These are phyloP conservation scores for Coprinellus micaceus DNA, from an alignment of 768 basidiomycete genomes.

Conservation along the genomic window DNA sequence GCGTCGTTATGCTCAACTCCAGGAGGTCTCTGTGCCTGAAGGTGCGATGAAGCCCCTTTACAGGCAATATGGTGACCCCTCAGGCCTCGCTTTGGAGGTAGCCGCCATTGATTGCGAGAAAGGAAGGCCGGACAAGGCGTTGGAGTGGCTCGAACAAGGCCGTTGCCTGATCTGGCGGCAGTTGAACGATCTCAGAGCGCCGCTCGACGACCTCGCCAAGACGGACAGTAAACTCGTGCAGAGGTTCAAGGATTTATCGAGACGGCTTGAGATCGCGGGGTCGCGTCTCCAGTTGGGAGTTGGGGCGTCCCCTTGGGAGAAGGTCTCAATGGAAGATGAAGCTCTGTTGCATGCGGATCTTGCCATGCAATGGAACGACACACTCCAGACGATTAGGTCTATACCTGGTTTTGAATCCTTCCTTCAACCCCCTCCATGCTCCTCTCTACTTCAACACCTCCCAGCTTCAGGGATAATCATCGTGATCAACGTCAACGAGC, in stretches of 20 bases:
- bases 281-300: background rate
- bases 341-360: background rate
- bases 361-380: background rate
- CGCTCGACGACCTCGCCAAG: constrained; percentile 12
- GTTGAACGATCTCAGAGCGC: constrained; percentile 10
- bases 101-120: constrained; percentile 22
- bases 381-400: background rate
- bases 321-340: background rate
- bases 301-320: background rate
- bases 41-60: too few relatives aligned
- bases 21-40: background rate
- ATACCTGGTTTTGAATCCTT: constrained; percentile 3
- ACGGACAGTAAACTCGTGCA: background rate
- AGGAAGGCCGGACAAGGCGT: constrained; percentile 17
- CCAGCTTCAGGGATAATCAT: constrained; percentile 4
- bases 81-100: too few relatives aligned
- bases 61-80: too few relatives aligned
- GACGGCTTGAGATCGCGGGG: background rate
- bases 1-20: background rate
- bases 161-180: constrained; percentile 18
- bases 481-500: constrained; percentile 2
- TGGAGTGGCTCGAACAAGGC: constrained; percentile 33
- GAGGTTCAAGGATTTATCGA: background rate
- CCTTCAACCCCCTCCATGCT: background rate
- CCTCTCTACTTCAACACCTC: background rate